Evolutionary conservation across 805 yeast species (phyloP).

Genomic region (Saccharomycopsis fodiens): DNA sequence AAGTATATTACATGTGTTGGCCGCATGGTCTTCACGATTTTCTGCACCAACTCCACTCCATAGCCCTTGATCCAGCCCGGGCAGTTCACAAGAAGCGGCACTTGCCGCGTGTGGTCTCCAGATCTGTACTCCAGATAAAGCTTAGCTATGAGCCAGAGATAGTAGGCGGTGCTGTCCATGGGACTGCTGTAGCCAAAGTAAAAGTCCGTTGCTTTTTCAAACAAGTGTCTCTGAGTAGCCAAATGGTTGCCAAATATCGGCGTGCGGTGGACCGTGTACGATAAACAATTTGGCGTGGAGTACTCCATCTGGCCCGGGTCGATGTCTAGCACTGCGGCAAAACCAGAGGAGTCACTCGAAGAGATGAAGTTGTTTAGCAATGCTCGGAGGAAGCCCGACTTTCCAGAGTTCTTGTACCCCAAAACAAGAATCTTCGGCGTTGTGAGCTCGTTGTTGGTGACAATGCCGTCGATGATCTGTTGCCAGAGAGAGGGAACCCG

Average conservation of each 20-base stretch:
- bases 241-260: constrained; percentile 26
- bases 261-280: constrained; percentile 29
- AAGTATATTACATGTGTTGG: constrained; percentile 31
- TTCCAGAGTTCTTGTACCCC: constrained; percentile 51
- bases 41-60: constrained; percentile 32
- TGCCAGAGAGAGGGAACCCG: constrained; percentile 10
- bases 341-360: constrained; percentile 14
- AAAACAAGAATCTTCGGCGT: constrained; percentile 30
- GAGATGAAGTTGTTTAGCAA: constrained; percentile 33
- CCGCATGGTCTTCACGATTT: constrained; percentile 25
- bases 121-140: constrained; percentile 22
- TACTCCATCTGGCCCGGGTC: constrained; percentile 55
- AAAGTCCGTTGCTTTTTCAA: constrained; percentile 15
- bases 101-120: constrained; percentile 20
- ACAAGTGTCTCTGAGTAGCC: constrained; percentile 4
- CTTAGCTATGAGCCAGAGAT: constrained; percentile 25
- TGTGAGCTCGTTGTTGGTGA: background rate
- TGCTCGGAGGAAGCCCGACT: constrained; percentile 41
- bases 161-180: constrained; percentile 28
- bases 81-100: constrained; percentile 26
- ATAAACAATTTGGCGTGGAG: constrained; percentile 40
- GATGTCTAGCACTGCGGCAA: constrained; percentile 39
- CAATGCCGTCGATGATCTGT: background rate
- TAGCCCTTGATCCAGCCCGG: constrained; percentile 42
- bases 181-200: constrained; percentile 36